phyloP scores from a whole-genome alignment of 2,329 filamentous ascomycete species.

The Fusarium torreyae region DNA sequence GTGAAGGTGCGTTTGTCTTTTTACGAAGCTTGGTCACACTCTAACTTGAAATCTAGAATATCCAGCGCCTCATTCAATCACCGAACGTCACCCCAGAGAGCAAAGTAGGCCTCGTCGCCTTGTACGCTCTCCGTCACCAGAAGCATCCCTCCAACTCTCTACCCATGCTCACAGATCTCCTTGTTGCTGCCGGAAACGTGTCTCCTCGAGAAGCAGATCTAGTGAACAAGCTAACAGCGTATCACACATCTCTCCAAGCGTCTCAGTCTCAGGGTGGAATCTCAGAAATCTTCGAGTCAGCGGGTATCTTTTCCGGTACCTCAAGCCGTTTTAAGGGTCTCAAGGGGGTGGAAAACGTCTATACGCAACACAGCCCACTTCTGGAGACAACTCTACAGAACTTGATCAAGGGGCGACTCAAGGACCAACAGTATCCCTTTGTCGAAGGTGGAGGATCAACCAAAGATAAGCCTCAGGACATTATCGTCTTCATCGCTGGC shows the following conservation, averaged over 20 bases:
- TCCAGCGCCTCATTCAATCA: conserved; percentile 89
- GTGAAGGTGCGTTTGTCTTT: conserved; percentile 75
- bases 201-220: conserved; percentile 81
- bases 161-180: conserved; percentile 87
- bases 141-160: conserved; percentile 88
- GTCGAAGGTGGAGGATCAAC: conserved; percentile 90
- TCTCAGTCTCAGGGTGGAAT: conserved; percentile 83
- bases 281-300: conserved; percentile 91
- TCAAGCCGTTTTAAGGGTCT: conserved; percentile 92
- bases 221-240: conserved; percentile 85
- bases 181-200: conserved; percentile 87
- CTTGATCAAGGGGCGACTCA: conserved; percentile 90
- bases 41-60: conserved; percentile 67
- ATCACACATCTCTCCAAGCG: conserved; percentile 88
- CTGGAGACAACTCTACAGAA: conserved; percentile 91
- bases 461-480: conserved; percentile 95
- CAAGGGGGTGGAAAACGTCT: conserved; percentile 98
- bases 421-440: conserved; percentile 92
- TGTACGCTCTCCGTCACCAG: conserved; percentile 95
- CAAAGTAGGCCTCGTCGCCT: conserved; percentile 89
- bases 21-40: not conserved
- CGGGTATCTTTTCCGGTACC: conserved; percentile 91
- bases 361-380: conserved; percentile 95
- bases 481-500: conserved; percentile 94
- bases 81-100: conserved; percentile 82